These are phyloP conservation scores for Coffea humblotiana DNA, from an alignment of 305 asterid species.

Conservation along the genomic window DNA sequence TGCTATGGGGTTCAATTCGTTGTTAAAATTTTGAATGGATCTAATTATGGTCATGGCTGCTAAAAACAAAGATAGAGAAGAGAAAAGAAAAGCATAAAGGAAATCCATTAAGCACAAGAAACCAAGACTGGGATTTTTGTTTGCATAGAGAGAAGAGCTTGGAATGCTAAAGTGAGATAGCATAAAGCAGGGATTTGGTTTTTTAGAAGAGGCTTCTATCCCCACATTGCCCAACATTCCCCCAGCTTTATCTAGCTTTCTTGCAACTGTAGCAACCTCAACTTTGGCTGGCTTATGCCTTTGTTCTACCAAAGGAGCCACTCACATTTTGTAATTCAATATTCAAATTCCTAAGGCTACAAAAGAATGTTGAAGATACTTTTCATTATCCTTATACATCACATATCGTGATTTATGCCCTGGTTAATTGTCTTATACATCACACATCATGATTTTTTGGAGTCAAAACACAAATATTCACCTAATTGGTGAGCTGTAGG, in stretches of 20 bases:
- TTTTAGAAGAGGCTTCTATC: conserved; percentile 30
- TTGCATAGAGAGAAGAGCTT: conserved; percentile 57
- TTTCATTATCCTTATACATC: not conserved
- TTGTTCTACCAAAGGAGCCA: not conserved
- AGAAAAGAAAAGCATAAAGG: conserved; percentile 69
- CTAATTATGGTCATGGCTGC: conserved; percentile 20
- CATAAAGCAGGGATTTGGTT: conserved; percentile 60
- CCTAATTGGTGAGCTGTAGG: not conserved
- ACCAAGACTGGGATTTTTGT: conserved; percentile 55
- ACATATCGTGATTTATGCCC: not conserved
- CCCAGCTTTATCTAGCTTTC: conserved; percentile 62
- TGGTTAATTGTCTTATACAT: not conserved
- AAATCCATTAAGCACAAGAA: conserved; percentile 61
- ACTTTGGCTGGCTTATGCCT: conserved; percentile 43
- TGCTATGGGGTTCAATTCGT: not conserved
- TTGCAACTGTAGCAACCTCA: conserved; percentile 53
- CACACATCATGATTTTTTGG: not conserved
- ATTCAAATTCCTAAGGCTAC: conserved; percentile 6
- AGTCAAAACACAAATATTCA: not conserved
- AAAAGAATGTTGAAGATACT: not conserved
- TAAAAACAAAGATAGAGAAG: conserved; percentile 42
- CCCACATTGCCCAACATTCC: conserved; percentile 43
- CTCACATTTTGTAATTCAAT: not conserved
- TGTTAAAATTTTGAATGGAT: conserved; percentile 37
- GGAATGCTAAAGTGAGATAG: conserved; percentile 48